Evolutionary conservation across 169 alveolate species (phyloP).

Genomic region (Cryptosporidium tyzzeri): DNA sequence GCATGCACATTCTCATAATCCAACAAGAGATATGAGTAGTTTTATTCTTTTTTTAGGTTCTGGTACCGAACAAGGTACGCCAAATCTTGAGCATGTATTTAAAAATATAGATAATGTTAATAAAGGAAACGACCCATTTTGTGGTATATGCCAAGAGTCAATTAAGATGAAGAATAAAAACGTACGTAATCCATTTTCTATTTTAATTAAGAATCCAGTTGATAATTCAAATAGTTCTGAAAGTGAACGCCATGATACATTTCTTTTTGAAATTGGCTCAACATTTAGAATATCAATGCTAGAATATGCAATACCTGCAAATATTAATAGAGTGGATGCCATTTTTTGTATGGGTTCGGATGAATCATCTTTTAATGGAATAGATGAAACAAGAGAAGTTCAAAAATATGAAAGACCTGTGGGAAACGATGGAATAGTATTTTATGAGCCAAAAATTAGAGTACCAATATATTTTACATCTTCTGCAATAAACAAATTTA

Average conservation of each 20-base stretch:
- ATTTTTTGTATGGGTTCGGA: conserved; percentile 50
- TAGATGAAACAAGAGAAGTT: conserved; percentile 70
- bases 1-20: too few species aligned
- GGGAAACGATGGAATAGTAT: conserved; percentile 15
- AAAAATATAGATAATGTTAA: conserved; percentile 31
- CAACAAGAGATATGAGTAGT: conserved; percentile 26
- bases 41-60: conserved; percentile 56
- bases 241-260: background rate
- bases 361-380: conserved; percentile 41
- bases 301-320: conserved; percentile 36
- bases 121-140: conserved; percentile 17
- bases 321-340: conserved; percentile 26
- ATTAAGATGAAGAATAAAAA: conserved; percentile 5
- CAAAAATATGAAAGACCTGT: conserved; percentile 24
- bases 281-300: conserved; percentile 46
- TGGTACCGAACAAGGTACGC: conserved; percentile 36
- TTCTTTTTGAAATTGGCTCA: conserved; percentile 52
- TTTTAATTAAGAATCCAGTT: background rate
- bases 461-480: conserved; percentile 43
- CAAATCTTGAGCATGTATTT: conserved; percentile 55
- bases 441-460: conserved; percentile 43
- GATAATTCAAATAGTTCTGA: background rate
- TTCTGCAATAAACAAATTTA: conserved; percentile 11
- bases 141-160: conserved; percentile 41
- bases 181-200: conserved; percentile 49